Evolutionary conservation across 2,329 filamentous ascomycete species (phyloP), one percentile per base, ranked within the genome.

Genomic region (Ophiocordyceps camponoti-rufipedis): DNA sequence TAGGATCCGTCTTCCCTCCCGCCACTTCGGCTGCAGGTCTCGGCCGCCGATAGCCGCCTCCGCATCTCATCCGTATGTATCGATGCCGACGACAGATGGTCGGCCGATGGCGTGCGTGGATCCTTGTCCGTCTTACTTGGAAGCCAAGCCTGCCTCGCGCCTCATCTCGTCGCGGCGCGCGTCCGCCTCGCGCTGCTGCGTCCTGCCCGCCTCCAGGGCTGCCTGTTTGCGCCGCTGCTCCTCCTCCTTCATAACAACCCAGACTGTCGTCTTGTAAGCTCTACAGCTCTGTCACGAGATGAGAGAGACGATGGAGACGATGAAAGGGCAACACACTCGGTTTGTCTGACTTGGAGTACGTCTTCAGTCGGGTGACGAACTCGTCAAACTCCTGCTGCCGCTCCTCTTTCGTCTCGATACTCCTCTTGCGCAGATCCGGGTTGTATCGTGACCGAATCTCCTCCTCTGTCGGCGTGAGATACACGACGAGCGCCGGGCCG

Each of bases 381-480:
- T 87, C 75, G 58, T 95, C 84, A 55, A 94, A 94, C 48, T 95
- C 87, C 62, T 88, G 74, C 57, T 91, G 78, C 48, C 75, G 75
- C 59, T 82, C 77, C 47, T 81, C 71, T 16, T 86, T 75, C 48
- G 80, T 75, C 62, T 88, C 87, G n/a, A 94, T 67, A 50, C 84
- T 87, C 57, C 83, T 77, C 62, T 85, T 84, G 59, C 91, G 84
- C n/a, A 98, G 74, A 32, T 96, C 91, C 1, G 89, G 89, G 62
- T 89, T 96, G 68, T 96, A 96, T 63, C 74, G 78, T 67, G 85
- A 71, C 70, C 93, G 87, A 40, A 98, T 73, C 66, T 96, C 87
- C 63, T 95, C 91, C 54, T 95, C 87, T 12, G 83, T 82, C 2
- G 91, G 91, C 42, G 75, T 75, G 42, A 93, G 67, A 61, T 79